A percentile compares a stretch with the other conserved stretches of the same genome.
Conservation (phyloP, 192 early-diverging fungal genomes). For the Coemansia sp. region DNA sequence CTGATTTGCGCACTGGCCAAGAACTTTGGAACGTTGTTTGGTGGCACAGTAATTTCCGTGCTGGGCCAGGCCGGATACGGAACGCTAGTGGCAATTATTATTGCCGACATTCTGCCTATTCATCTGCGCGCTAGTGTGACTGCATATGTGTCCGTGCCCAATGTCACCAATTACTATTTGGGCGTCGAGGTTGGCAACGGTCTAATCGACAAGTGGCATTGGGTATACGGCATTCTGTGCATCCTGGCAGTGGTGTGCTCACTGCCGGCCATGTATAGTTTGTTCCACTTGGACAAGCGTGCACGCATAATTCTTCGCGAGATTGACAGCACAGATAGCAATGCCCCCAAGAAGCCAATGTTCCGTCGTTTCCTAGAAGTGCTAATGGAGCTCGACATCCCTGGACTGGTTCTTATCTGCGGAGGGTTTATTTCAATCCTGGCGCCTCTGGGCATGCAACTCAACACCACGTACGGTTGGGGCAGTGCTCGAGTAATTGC, state of each 20-base stretch:
- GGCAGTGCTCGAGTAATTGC: slow-evolving; percentile 53
- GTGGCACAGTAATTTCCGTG: slow-evolving; percentile 44
- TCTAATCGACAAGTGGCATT: slow-evolving; percentile 34
- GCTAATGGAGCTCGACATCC: slow-evolving; percentile 40
- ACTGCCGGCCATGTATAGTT: slow-evolving; percentile 20
- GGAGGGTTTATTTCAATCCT: slow-evolving; percentile 42
- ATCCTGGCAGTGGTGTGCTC: slow-evolving; percentile 42
- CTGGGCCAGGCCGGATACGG: slow-evolving; percentile 41
- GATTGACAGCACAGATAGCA: background rate
- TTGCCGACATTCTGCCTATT: slow-evolving; percentile 44
- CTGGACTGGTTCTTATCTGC: slow-evolving; percentile 34
- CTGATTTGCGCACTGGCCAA: slow-evolving; percentile 34
- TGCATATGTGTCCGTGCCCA: slow-evolving; percentile 41
- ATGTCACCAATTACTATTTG: slow-evolving; percentile 49
- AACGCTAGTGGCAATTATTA: slow-evolving; percentile 42
- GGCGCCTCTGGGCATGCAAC: slow-evolving; percentile 50
- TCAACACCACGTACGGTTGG: slow-evolving; percentile 57
- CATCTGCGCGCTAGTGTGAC: slow-evolving; percentile 37
- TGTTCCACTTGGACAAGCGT: slow-evolving; percentile 29
- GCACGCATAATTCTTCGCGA: slow-evolving; percentile 20
- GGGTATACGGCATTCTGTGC: slow-evolving; percentile 46
- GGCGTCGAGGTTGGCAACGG: slow-evolving; percentile 43
- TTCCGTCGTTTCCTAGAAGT: slow-evolving; percentile 11
- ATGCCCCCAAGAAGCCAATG: background rate
- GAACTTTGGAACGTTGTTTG: slow-evolving; percentile 40